Conservation (phyloP, 2,329 filamentous ascomycete species). For the Aspergillus bombycis region DNA sequence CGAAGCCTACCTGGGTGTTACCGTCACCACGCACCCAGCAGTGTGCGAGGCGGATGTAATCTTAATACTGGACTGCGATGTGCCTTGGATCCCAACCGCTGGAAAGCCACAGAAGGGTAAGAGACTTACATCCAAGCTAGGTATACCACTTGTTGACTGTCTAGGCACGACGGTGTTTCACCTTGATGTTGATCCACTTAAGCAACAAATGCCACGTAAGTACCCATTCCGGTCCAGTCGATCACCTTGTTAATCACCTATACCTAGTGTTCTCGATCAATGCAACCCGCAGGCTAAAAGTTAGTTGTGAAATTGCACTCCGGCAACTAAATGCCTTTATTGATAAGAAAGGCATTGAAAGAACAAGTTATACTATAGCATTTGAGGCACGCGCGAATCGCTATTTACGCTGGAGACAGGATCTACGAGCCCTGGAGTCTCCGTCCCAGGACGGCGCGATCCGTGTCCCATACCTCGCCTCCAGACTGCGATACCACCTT, state of each 20-base stretch:
- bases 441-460: not conserved
- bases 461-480: not conserved
- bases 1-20: slow-evolving; percentile 44
- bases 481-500: not conserved
- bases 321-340: not conserved
- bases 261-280: slow-evolving; percentile 7
- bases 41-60: slow-evolving; percentile 80
- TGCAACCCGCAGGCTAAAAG: slow-evolving; percentile 4
- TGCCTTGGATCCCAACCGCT: slow-evolving; percentile 75
- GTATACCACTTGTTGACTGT: not conserved
- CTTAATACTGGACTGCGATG: slow-evolving; percentile 81
- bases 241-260: not conserved
- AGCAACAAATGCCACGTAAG: slow-evolving; percentile 42
- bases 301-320: not conserved
- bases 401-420: not conserved
- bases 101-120: slow-evolving; percentile 1
- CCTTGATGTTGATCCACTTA: slow-evolving; percentile 66
- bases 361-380: not conserved
- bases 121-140: not conserved
- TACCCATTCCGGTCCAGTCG: not conserved
- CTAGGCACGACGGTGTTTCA: slow-evolving; percentile 60
- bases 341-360: not conserved
- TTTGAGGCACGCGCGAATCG: not conserved
- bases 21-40: slow-evolving; percentile 69
- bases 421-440: not conserved